A percentile compares a stretch with the other conserved stretches of the same genome.
Conservation (phyloP, 768 basidiomycete genomes). For the Chalciporus pseudorubinellus region DNA sequence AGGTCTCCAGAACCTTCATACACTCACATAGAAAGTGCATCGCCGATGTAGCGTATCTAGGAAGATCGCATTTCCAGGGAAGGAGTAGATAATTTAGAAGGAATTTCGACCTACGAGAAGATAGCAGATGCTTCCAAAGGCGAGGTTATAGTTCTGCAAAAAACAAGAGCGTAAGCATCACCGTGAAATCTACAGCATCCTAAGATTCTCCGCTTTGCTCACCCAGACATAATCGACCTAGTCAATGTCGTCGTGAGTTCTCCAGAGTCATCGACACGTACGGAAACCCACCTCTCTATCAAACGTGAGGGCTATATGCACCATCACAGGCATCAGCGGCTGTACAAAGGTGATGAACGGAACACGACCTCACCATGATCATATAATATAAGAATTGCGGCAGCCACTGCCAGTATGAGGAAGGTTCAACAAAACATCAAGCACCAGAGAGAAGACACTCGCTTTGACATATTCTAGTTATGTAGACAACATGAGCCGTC, state of each 20-base stretch:
- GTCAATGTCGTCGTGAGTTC: not conserved
- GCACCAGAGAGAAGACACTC: not conserved
- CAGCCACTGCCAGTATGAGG: slow-evolving; percentile 5
- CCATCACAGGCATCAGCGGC: too few relatives aligned
- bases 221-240: slow-evolving; percentile 24
- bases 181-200: not conserved
- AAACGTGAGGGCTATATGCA: slow-evolving; percentile 18
- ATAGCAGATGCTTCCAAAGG: slow-evolving; percentile 20
- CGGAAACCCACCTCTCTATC: slow-evolving; percentile 12
- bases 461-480: slow-evolving; percentile 14
- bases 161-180: not conserved
- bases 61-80: not conserved
- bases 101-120: slow-evolving; percentile 16
- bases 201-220: not conserved
- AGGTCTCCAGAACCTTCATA: too few relatives aligned
- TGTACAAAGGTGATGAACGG: not conserved
- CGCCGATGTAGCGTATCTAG: slow-evolving; percentile 29
- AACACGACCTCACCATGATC: slow-evolving; percentile 17
- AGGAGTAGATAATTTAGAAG: not conserved
- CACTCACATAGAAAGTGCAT: slow-evolving; percentile 19
- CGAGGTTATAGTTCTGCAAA: slow-evolving; percentile 2
- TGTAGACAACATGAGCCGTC: not conserved
- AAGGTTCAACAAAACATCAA: not conserved
- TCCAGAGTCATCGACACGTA: not conserved
- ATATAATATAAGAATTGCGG: slow-evolving; percentile 13